Evolutionary conservation across 169 alveolate species (phyloP), one percentile per base, ranked within the genome.

Genomic region (Miamiensis avidus): DNA sequence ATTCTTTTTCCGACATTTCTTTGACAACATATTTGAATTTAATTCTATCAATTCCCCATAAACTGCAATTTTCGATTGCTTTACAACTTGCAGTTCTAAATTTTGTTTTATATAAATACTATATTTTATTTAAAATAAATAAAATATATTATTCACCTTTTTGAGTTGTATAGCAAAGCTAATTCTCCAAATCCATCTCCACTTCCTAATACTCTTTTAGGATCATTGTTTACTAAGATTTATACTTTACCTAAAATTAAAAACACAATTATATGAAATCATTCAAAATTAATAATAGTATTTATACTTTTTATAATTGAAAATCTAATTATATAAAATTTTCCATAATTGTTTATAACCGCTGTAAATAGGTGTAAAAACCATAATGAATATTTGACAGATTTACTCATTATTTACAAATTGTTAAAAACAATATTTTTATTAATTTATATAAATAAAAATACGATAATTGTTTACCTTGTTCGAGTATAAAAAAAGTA

Each of bases 401-500:
- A n/a, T n/a, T n/a, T n/a, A n/a, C n/a, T n/a, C n/a, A n/a, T n/a
- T n/a, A n/a, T n/a, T n/a, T n/a, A n/a, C n/a, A n/a, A n/a, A n/a
- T n/a, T n/a, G n/a, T n/a, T n/a, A n/a, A n/a, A n/a, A n/a, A n/a
- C n/a, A n/a, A n/a, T n/a, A n/a, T n/a, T n/a, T n/a, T n/a, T n/a
- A n/a, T n/a, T n/a, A n/a, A n/a, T n/a, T n/a, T n/a, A n/a, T n/a
- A n/a, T n/a, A n/a, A n/a, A n/a, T n/a, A n/a, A n/a, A n/a, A n/a
- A n/a, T n/a, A n/a, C n/a, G n/a, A n/a, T n/a, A n/a, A n/a, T n/a
- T n/a, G n/a, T n/a, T 49, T 79, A 29, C 95, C 94, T 88, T 93
- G 84, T 84, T 90, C 89, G 1, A 93, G 85, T 15, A 93, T 90
- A 74, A 72, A 93, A 76, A 91, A 89, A 69, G 87, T 85, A 29